Percentiles rank a stretch among this genome's conserved stretches.
Evolutionary conservation across 768 basidiomycete species (phyloP).

Genomic region (Pleurotus sapidus): DNA sequence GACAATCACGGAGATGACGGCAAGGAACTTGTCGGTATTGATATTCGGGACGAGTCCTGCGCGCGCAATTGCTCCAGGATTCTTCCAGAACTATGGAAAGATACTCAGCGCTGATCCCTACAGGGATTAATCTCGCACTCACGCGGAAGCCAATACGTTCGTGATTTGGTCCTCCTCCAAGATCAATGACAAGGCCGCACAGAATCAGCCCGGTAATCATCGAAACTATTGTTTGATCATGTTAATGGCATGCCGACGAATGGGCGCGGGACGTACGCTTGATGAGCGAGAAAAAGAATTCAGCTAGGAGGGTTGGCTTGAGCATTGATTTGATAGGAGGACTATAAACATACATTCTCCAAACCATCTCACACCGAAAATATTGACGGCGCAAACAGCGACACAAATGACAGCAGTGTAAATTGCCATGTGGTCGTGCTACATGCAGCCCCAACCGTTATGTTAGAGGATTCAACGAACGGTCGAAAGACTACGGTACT

Average conservation of each 20-base stretch:
- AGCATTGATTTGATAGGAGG: background rate
- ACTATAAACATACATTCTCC: conserved; percentile 25
- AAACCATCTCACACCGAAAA: conserved; percentile 56
- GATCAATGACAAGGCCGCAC: conserved; percentile 64
- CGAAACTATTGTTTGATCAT: conserved; percentile 31
- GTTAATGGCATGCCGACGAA: background rate
- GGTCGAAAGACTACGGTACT: conserved; percentile 12
- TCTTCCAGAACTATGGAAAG: conserved; percentile 53
- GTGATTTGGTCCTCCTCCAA: conserved; percentile 72
- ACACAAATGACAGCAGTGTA: conserved; percentile 62
- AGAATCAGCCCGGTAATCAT: conserved; percentile 57
- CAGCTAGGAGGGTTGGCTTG: conserved; percentile 34
- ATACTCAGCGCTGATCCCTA: background rate
- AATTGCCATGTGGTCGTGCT: conserved; percentile 48
- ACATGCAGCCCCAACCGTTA: background rate
- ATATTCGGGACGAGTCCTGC: conserved; percentile 35
- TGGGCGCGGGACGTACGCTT: conserved; percentile 40
- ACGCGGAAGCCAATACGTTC: conserved; percentile 68
- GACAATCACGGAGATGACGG: conserved; percentile 38
- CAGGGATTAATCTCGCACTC: conserved; percentile 9
- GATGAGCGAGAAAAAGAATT: conserved; percentile 63
- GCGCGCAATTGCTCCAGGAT: conserved; percentile 60
- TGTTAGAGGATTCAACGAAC: background rate
- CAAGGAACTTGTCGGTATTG: conserved; percentile 45
- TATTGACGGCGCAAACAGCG: conserved; percentile 58